Base-by-base conservation (phyloP, 345 rosid genomes). In the Gossypium turneri region DNA sequence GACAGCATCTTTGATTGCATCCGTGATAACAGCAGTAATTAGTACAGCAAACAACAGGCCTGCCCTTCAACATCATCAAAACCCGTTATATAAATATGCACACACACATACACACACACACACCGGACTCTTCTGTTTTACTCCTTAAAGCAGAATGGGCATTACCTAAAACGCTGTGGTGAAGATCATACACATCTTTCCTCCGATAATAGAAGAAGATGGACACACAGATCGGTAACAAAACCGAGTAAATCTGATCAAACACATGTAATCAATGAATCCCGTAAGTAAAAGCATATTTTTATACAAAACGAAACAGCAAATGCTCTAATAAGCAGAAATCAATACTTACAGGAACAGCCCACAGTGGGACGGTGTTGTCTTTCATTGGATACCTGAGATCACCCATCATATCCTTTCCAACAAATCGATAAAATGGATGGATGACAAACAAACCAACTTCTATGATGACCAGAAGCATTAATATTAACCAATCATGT, bases 351-450 rank as follows among this genome's bases (percentile, higher is more conserved):
- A 90, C 95, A 9, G 92, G 97, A 0, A 94, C 97, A 50, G 92
- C 76, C 97, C 94, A 94, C 19, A 82, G 7, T 1, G 97, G 97
- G 52, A 94, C 81, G 0, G 94, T 90, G 84, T 87, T 88, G 48
- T 78, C 85, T 57, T 89, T 82, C 45, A 88, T 81, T 13, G 97
- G 98, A 79, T 90, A 94, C 72, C 85, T 94, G 70, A 94, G 87
- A 68, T 90, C 94, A 0, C 77, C 74, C 92, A 94, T 89, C 98
- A 89, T 90, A 75, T 90, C 90, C 77, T 78, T 80, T 19, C 96
- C 96, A 0, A 94, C 88, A 69, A 82, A 94, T n/a, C 97, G 88
- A 60, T 85, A 76, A 84, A 92, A 94, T 48, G 98, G 98, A 81
- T 85, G 81, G n/a, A 89, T 87, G 67, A 80, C 12, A 27, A 64